phyloP scores from a whole-genome alignment of 768 basidiomycete species.

The Russula griseocarnosa region DNA sequence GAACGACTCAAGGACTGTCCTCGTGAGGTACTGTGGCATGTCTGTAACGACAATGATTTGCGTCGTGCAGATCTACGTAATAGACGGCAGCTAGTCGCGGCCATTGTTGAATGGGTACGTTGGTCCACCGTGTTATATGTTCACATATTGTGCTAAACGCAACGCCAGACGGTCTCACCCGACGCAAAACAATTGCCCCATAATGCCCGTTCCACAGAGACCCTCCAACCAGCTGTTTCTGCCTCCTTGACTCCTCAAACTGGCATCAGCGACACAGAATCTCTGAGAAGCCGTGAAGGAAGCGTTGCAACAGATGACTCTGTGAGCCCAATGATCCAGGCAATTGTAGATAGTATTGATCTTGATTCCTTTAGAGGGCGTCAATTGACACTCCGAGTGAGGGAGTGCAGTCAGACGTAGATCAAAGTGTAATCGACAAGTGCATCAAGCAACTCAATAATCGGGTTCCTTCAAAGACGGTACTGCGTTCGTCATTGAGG shows the following conservation, averaged over 20 bases:
- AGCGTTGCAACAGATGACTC: neutral
- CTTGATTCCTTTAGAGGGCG: neutral
- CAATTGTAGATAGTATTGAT: neutral
- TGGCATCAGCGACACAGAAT: neutral
- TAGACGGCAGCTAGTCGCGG: neutral
- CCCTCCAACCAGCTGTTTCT: neutral
- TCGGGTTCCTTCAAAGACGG: neutral
- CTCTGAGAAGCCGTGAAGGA: neutral
- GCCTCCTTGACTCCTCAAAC: neutral
- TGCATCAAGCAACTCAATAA: neutral
- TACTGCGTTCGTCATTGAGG: neutral
- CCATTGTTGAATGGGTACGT: constrained; percentile 24
- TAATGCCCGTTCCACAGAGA: neutral
- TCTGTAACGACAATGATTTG: constrained; percentile 21
- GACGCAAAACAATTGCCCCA: neutral
- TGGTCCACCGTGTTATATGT: neutral
- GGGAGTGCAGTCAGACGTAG: no score
- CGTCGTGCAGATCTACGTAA: constrained; percentile 7
- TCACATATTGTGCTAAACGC: neutral
- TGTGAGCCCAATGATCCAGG: neutral
- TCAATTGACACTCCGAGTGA: neutral
- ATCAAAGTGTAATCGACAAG: neutral
- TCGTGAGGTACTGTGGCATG: constrained; percentile 16
- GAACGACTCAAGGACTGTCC: neutral
- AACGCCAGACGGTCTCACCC: neutral